phyloP scores from a whole-genome alignment of 495 filamentous ascomycete genomes.

The Talaromyces liani region DNA sequence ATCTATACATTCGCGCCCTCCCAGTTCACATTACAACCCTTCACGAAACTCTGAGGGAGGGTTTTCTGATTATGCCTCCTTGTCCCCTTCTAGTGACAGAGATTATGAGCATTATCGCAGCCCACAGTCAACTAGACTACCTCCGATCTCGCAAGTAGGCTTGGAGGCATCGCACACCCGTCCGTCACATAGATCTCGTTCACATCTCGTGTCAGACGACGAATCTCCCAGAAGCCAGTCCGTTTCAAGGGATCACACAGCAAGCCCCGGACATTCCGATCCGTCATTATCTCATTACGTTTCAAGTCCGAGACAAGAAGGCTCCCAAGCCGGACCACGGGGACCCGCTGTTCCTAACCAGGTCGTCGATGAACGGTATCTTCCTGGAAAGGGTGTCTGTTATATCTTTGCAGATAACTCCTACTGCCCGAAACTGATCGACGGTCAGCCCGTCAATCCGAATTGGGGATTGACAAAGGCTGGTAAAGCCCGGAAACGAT shows the following conservation, averaged over 20 bases:
- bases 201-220: neutral
- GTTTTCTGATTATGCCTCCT: neutral
- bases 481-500: constrained; percentile 79
- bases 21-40: neutral
- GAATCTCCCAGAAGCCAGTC: constrained; percentile 17
- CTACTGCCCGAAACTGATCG: constrained; percentile 74
- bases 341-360: constrained; percentile 27
- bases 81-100: neutral
- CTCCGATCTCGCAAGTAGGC: constrained; percentile 29
- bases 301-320: neutral
- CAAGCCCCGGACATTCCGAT: constrained; percentile 8
- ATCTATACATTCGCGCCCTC: neutral
- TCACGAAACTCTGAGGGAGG: neutral
- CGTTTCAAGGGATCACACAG: neutral
- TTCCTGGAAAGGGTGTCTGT: constrained; percentile 73
- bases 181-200: constrained; percentile 13
- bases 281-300: neutral
- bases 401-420: constrained; percentile 86
- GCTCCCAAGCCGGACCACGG: neutral
- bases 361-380: constrained; percentile 40
- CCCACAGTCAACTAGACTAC: constrained; percentile 14
- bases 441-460: constrained; percentile 80
- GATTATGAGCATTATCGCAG: neutral
- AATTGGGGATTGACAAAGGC: constrained; percentile 92
- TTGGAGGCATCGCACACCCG: constrained; percentile 9